Percentiles rank a stretch among this genome's conserved stretches.
These are phyloP conservation scores for Lyophyllum semitale DNA, from an alignment of 768 basidiomycete genomes.

Conservation along the genomic window DNA sequence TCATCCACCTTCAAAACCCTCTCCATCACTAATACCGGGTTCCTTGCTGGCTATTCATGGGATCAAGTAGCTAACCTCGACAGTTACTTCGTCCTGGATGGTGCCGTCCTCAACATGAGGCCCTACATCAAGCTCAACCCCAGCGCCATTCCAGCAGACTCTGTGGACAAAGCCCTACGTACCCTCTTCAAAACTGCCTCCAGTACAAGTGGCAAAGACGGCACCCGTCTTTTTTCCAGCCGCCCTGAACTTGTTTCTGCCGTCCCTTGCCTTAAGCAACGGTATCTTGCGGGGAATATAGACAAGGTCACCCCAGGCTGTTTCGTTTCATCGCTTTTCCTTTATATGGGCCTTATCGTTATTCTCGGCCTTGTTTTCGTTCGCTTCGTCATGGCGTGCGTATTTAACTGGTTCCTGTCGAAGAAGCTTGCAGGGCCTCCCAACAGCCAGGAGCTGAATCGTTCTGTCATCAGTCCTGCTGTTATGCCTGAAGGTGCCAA, in stretches of 20 bases:
- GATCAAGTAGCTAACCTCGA: conserved; percentile 71
- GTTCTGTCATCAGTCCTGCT: conserved; percentile 88
- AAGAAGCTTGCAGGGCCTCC: conserved; percentile 79
- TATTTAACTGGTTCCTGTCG: conserved; percentile 97
- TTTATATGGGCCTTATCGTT: conserved; percentile 88
- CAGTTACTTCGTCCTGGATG: conserved; percentile 89
- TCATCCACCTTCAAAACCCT: conserved; percentile 61
- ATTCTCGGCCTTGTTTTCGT: conserved; percentile 89
- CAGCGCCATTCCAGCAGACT: conserved; percentile 65
- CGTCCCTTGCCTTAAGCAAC: conserved; percentile 77
- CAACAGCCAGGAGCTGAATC: conserved; percentile 66
- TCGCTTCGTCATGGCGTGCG: conserved; percentile 93
- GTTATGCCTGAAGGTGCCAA: conserved; percentile 98
- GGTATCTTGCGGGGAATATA: conserved; percentile 93
- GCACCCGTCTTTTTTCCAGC: conserved; percentile 83
- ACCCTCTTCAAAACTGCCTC: conserved; percentile 56
- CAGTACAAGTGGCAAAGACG: conserved; percentile 76
- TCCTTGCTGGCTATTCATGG: conserved; percentile 90
- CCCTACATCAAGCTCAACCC: conserved; percentile 83
- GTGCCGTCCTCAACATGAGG: conserved; percentile 89
- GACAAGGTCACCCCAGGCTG: conserved; percentile 97
- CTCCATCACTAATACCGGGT: conserved; percentile 62
- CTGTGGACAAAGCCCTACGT: conserved; percentile 83
- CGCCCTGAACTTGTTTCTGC: conserved; percentile 63
- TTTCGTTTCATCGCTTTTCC: conserved; percentile 85